These are phyloP conservation scores for Taxillus chinensis DNA, from an alignment of 164 flowering plant species.

Conservation along the genomic window DNA sequence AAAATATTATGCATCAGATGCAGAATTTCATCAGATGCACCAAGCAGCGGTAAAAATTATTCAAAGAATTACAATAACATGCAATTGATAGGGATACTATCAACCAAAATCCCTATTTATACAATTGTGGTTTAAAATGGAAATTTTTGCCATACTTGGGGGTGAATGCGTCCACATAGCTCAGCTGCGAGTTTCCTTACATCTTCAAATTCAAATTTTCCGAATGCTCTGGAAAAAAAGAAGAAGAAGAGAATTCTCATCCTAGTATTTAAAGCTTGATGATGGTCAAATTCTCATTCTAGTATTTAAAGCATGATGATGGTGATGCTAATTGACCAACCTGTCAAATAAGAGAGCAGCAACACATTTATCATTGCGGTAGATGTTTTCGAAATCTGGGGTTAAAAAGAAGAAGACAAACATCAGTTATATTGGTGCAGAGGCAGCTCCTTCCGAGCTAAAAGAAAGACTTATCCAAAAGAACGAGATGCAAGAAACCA, in stretches of 20 bases:
- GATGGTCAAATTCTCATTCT: constrained; percentile 7
- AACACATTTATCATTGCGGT: constrained; percentile 20
- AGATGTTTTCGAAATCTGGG: constrained; percentile 22
- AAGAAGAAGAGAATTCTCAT: neutral
- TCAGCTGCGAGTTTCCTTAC: constrained; percentile 89
- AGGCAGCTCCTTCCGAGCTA: neutral
- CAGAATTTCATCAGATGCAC: too few species aligned
- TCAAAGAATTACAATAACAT: too few species aligned
- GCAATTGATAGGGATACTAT: too few species aligned
- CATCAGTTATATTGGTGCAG: neutral
- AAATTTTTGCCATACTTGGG: constrained; percentile 28
- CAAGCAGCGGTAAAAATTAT: too few species aligned
- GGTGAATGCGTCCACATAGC: constrained; percentile 83
- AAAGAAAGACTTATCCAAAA: too few species aligned
- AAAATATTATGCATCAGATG: too few species aligned
- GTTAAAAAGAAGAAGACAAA: constrained; percentile 1
- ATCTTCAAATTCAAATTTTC: constrained; percentile 62
- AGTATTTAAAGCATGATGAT: constrained; percentile 5
- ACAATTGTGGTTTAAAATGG: too few species aligned
- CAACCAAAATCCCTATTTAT: too few species aligned
- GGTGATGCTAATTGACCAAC: constrained; percentile 21
- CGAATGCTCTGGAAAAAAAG: constrained; percentile 40
- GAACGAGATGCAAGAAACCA: too few species aligned
- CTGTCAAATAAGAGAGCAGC: constrained; percentile 48
- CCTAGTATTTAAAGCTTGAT: neutral